A percentile compares a stretch with the other conserved stretches of the same genome.
phyloP scores from a whole-genome alignment of 1,284 basidiomycete species.

The Butyriboletus regius region DNA sequence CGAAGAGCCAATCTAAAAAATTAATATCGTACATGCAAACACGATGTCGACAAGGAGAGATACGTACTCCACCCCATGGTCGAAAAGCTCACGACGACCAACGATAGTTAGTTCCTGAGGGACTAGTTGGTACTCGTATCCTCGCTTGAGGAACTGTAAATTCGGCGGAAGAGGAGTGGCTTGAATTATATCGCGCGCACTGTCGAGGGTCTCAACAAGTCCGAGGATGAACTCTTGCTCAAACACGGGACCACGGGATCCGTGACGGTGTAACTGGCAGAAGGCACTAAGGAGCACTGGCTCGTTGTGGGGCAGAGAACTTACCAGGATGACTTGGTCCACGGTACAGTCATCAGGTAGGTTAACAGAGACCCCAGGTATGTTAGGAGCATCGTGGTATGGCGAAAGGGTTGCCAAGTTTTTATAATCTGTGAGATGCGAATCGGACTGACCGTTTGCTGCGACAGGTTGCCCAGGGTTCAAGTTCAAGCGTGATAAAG shows the following conservation, averaged over 20 bases:
- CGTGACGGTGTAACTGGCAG: constrained; percentile 37
- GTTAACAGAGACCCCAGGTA: constrained; percentile 28
- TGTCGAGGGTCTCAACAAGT: constrained; percentile 34
- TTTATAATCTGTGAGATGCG: background rate
- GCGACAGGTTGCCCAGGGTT: background rate
- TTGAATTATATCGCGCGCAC: constrained; percentile 27
- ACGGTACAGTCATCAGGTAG: constrained; percentile 42
- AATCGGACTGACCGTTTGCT: background rate
- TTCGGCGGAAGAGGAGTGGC: constrained; percentile 30
- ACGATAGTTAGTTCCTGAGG: constrained; percentile 39
- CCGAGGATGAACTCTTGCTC: constrained; percentile 34
- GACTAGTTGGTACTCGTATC: constrained; percentile 36
- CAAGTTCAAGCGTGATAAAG: background rate
- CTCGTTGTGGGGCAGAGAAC: constrained; percentile 1
- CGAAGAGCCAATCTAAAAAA: constrained; percentile 14
- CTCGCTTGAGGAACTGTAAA: constrained; percentile 38
- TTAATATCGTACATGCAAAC: background rate
- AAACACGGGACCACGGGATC: constrained; percentile 34
- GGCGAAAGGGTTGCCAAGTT: constrained; percentile 37
- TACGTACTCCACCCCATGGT: constrained; percentile 39
- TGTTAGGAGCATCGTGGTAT: constrained; percentile 34
- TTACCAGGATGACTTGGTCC: constrained; percentile 39
- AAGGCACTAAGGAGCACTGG: background rate
- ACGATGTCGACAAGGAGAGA: background rate
- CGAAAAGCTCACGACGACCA: constrained; percentile 39